Evolutionary conservation across 805 yeast genomes (phyloP).

Genomic region (Kodamaea laetipori): DNA sequence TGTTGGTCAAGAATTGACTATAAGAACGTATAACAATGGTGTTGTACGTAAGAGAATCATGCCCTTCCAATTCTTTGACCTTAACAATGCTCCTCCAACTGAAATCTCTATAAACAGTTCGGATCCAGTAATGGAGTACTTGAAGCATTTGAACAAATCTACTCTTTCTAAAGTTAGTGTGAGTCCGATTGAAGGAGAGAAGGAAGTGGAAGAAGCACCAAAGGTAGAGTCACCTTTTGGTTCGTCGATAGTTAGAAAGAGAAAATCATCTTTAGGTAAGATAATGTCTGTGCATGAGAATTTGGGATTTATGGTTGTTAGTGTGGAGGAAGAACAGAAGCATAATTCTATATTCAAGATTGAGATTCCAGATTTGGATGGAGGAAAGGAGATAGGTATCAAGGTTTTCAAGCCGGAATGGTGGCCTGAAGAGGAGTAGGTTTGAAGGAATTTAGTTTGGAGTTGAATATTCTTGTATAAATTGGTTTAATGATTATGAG

Average conservation of each 20-base stretch:
- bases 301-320: slow-evolving; percentile 66
- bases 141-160: slow-evolving; percentile 17
- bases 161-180: slow-evolving; percentile 19
- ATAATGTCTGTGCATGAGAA: slow-evolving; percentile 58
- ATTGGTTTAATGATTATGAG: too few relatives aligned
- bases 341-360: slow-evolving; percentile 34
- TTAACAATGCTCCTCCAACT: slow-evolving; percentile 12
- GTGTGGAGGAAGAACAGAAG: slow-evolving; percentile 47
- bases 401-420: slow-evolving; percentile 65
- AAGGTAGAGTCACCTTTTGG: slow-evolving; percentile 44
- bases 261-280: slow-evolving; percentile 56
- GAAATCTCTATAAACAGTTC: slow-evolving; percentile 9
- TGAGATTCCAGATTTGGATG: slow-evolving; percentile 26
- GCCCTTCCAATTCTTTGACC: slow-evolving; percentile 52
- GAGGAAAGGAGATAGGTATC: slow-evolving; percentile 40
- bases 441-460: too few relatives aligned
- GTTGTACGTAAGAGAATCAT: slow-evolving; percentile 78
- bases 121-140: slow-evolving; percentile 21
- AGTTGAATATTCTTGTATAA: too few relatives aligned
- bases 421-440: slow-evolving; percentile 59
- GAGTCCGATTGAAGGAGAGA: slow-evolving; percentile 23
- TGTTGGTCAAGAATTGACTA: slow-evolving; percentile 93
- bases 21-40: slow-evolving; percentile 82
- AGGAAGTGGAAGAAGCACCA: slow-evolving; percentile 17
- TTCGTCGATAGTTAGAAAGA: slow-evolving; percentile 28